phyloP scores from a whole-genome alignment of 2,329 filamentous ascomycete species.

The Cercospora sojina region DNA sequence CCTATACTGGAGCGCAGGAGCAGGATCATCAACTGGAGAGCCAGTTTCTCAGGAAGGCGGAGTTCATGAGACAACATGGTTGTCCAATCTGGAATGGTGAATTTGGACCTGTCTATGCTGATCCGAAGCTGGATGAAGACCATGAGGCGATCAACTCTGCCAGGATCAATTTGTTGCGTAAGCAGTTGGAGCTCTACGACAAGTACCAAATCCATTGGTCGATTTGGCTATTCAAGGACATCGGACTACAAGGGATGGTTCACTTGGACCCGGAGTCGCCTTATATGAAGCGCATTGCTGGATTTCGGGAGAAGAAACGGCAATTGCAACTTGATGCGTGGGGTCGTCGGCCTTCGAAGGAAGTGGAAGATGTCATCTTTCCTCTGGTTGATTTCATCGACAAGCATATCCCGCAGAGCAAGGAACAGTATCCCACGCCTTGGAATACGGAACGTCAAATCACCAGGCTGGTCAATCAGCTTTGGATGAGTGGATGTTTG shows the following conservation, averaged over 20 bases:
- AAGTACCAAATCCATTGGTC: constrained; percentile 55
- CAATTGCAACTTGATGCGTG: constrained; percentile 56
- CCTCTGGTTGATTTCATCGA: constrained; percentile 41
- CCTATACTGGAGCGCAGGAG: constrained; percentile 45
- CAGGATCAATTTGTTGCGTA: constrained; percentile 45
- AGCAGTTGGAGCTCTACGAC: constrained; percentile 54
- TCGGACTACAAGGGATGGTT: constrained; percentile 39
- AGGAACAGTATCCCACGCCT: constrained; percentile 34
- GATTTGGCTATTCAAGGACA: constrained; percentile 48
- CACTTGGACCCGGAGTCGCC: constrained; percentile 24
- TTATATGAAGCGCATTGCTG: constrained; percentile 52
- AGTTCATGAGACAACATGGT: constrained; percentile 47
- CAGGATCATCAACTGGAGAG: constrained; percentile 48
- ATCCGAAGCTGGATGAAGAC: constrained; percentile 41
- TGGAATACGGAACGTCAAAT: constrained; percentile 38
- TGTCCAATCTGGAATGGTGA: constrained; percentile 54
- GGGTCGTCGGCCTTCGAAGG: constrained; percentile 44
- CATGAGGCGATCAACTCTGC: constrained; percentile 44
- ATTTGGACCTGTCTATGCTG: constrained; percentile 51
- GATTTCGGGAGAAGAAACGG: constrained; percentile 58
- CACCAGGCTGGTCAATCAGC: constrained; percentile 47
- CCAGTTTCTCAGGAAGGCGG: constrained; percentile 49
- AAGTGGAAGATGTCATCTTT: constrained; percentile 47
- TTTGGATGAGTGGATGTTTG: constrained; percentile 53
- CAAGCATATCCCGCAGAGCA: constrained; percentile 29